These are phyloP conservation scores for Tubosaeta sp. DNA, from an alignment of 768 basidiomycete genomes.

Conservation along the genomic window DNA sequence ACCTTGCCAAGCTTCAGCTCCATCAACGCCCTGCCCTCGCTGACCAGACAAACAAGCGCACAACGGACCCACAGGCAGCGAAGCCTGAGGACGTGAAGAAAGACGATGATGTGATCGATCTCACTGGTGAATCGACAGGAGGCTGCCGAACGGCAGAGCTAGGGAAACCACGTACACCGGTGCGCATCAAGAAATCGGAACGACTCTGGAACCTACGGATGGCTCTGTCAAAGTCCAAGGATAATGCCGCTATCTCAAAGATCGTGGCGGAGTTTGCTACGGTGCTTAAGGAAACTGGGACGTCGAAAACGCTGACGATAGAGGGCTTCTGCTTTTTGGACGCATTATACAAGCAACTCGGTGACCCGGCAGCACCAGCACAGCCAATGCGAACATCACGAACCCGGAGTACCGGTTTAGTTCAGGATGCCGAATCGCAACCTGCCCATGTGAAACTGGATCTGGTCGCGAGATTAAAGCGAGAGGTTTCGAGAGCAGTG, in stretches of 20 bases:
- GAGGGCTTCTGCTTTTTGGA: slow-evolving; percentile 72
- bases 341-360: slow-evolving; percentile 63
- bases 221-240: slow-evolving; percentile 41
- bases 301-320: slow-evolving; percentile 61
- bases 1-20: slow-evolving; percentile 56
- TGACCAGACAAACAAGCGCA: slow-evolving; percentile 43
- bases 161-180: slow-evolving; percentile 25
- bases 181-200: slow-evolving; percentile 40
- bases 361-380: slow-evolving; percentile 58
- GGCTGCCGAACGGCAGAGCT: slow-evolving; percentile 27
- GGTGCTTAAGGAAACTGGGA: slow-evolving; percentile 55
- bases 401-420: slow-evolving; percentile 39
- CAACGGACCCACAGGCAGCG: slow-evolving; percentile 29
- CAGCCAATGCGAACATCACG: slow-evolving; percentile 47
- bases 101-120: slow-evolving; percentile 39
- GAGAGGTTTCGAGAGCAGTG: slow-evolving; percentile 47
- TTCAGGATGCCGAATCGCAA: slow-evolving; percentile 37
- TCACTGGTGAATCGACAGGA: slow-evolving; percentile 36
- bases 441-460: slow-evolving; percentile 54
- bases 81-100: slow-evolving; percentile 24
- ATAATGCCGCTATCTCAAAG: slow-evolving; percentile 51
- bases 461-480: slow-evolving; percentile 52
- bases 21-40: slow-evolving; percentile 47
- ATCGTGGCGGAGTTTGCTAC: slow-evolving; percentile 58
- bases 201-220: slow-evolving; percentile 47